Evolutionary conservation across 257 asterid species (phyloP).

Genomic region (Przewalskia tangutica): DNA sequence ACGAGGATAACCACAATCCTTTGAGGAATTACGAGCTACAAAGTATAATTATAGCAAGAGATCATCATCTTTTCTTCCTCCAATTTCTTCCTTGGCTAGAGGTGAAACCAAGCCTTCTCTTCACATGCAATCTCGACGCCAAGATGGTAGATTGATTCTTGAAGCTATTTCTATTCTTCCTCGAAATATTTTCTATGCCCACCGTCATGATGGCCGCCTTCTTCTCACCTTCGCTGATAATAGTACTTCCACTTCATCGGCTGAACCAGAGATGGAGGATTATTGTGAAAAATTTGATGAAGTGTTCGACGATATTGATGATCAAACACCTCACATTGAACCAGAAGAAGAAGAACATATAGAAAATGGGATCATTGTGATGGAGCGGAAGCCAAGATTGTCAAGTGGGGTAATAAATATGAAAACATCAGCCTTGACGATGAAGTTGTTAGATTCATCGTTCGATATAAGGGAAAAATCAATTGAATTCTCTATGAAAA

Average conservation of each 20-base stretch:
- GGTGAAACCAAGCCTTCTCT: slow-evolving; percentile 35
- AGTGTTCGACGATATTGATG: slow-evolving; percentile 22
- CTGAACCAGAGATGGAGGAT: background rate
- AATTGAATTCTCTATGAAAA: background rate
- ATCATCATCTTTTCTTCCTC: slow-evolving; percentile 56
- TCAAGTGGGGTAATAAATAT: slow-evolving; percentile 27
- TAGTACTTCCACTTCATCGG: background rate
- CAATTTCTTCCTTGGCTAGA: slow-evolving; percentile 46
- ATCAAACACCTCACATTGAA: background rate
- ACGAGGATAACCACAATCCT: slow-evolving; percentile 13
- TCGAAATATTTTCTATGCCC: slow-evolving; percentile 41
- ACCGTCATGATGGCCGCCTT: slow-evolving; percentile 62
- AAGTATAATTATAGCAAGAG: slow-evolving; percentile 29
- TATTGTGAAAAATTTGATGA: slow-evolving; percentile 11
- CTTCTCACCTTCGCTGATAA: slow-evolving; percentile 33
- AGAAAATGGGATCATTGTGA: background rate
- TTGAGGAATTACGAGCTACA: slow-evolving; percentile 20
- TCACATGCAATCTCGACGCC: slow-evolving; percentile 49
- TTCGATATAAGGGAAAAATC: background rate
- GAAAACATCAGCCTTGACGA: slow-evolving; percentile 33
- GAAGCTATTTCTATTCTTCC: slow-evolving; percentile 62
- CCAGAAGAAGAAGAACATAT: background rate
- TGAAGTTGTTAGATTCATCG: background rate
- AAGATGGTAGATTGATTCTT: slow-evolving; percentile 58
- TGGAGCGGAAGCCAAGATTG: slow-evolving; percentile 14